A percentile compares a stretch with the other conserved stretches of the same genome.
phyloP scores from a whole-genome alignment of 1,139 yeast species.

The Protomyces lactucae-debilis region DNA sequence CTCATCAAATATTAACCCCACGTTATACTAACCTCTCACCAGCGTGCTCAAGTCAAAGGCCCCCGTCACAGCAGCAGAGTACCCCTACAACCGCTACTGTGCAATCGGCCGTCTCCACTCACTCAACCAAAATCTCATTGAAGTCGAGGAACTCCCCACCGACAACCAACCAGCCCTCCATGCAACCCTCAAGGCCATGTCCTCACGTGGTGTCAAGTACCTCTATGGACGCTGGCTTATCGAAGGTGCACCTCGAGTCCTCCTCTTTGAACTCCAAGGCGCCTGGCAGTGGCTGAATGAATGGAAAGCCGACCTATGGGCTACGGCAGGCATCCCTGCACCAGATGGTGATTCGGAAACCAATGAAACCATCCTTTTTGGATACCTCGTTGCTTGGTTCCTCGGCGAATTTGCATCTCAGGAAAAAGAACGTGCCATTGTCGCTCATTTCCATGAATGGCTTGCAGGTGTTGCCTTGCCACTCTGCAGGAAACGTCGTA shows the following conservation, averaged over 20 bases:
- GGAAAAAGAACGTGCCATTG: conserved; percentile 79
- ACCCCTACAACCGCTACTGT: conserved; percentile 71
- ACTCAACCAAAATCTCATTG: conserved; percentile 45
- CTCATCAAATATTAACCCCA: not conserved
- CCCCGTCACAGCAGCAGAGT: conserved; percentile 92
- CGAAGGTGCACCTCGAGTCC: conserved; percentile 83
- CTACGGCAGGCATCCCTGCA: conserved; percentile 82
- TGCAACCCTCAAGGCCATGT: conserved; percentile 67
- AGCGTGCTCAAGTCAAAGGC: conserved; percentile 87
- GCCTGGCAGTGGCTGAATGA: conserved; percentile 69
- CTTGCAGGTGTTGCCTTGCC: conserved; percentile 95
- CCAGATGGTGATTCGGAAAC: conserved; percentile 86
- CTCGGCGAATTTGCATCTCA: conserved; percentile 82
- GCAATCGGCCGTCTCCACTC: conserved; percentile 79
- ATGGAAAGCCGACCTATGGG: conserved; percentile 95
- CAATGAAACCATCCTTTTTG: conserved; percentile 85
- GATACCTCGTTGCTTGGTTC: conserved; percentile 95
- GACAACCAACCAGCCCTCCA: conserved; percentile 59
- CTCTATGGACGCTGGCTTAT: conserved; percentile 94
- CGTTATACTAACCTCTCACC: not conserved
- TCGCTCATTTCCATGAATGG: conserved; percentile 98
- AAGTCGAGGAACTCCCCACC: conserved; percentile 75
- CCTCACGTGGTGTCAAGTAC: conserved; percentile 72
- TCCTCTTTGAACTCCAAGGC: conserved; percentile 77
- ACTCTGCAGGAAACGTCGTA: conserved; percentile 79